Percentiles rank a stretch among this genome's conserved stretches.
These are phyloP conservation scores for Vinca major DNA, from an alignment of 305 asterid genomes.

Conservation along the genomic window DNA sequence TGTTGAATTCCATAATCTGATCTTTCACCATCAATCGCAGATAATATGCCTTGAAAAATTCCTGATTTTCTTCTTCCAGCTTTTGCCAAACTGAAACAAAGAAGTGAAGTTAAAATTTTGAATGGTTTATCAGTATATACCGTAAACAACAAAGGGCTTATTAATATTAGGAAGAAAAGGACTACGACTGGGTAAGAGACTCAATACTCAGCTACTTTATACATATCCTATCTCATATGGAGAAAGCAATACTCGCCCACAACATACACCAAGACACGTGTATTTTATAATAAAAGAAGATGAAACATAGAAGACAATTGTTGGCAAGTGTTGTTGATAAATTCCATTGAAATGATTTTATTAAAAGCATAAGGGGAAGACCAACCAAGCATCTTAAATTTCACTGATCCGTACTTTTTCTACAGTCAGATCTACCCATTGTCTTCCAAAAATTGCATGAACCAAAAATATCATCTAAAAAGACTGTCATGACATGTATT, in stretches of 20 bases:
- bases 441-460: neutral
- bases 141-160: conserved; percentile 2
- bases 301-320: neutral
- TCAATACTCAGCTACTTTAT: neutral
- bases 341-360: neutral
- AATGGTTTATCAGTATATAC: neutral
- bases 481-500: conserved; percentile 4
- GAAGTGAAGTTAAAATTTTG: conserved; percentile 12
- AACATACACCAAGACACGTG: neutral
- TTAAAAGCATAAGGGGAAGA: neutral
- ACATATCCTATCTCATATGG: neutral
- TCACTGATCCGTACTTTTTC: neutral
- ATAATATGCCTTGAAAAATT: conserved; percentile 72
- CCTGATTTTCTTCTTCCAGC: conserved; percentile 74
- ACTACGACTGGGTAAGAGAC: neutral
- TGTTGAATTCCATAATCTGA: conserved; percentile 74
- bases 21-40: conserved; percentile 58
- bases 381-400: neutral
- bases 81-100: conserved; percentile 70
- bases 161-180: neutral
- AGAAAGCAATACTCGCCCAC: no score
- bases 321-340: neutral
- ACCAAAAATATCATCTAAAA: conserved; percentile 1
- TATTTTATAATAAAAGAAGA: neutral
- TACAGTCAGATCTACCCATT: neutral